A percentile compares a stretch with the other conserved stretches of the same genome.
These are phyloP conservation scores for Hibiscus mutabilis DNA, from an alignment of 345 rosid genomes.

Conservation along the genomic window DNA sequence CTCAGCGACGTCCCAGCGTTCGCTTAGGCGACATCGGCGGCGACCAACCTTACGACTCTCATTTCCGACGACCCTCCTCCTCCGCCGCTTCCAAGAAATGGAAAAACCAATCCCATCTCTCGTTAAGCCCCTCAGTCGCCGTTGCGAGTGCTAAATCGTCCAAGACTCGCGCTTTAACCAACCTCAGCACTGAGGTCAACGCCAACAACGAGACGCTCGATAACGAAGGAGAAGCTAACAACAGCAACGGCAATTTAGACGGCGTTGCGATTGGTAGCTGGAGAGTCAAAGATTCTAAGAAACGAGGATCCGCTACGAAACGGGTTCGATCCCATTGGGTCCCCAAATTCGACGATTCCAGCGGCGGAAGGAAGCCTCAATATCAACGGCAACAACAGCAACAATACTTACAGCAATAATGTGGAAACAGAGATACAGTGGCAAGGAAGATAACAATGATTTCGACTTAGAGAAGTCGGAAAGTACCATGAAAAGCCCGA, in stretches of 20 bases:
- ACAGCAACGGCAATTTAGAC: conserved; percentile 43
- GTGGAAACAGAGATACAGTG: conserved; percentile 42
- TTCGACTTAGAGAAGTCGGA: conserved; percentile 63
- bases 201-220: conserved; percentile 13
- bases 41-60: conserved; percentile 53
- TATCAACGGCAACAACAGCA: not conserved
- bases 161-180: conserved; percentile 55
- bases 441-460: conserved; percentile 44
- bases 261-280: conserved; percentile 54
- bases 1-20: conserved; percentile 84
- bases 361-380: conserved; percentile 11
- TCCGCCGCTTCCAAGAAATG: conserved; percentile 20
- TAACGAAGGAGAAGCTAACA: conserved; percentile 49
- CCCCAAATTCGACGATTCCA: conserved; percentile 38
- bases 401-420: conserved; percentile 6
- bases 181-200: conserved; percentile 35
- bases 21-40: conserved; percentile 86
- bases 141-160: conserved; percentile 29
- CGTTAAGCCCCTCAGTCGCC: conserved; percentile 12
- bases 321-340: conserved; percentile 58
- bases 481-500: conserved; percentile 50
- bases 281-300: conserved; percentile 54
- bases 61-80: conserved; percentile 29
- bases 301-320: conserved; percentile 36
- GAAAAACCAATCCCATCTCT: conserved; percentile 15